These are phyloP conservation scores for Pascua guehoae DNA, from an alignment of 1,284 basidiomycete genomes.

Conservation along the genomic window DNA sequence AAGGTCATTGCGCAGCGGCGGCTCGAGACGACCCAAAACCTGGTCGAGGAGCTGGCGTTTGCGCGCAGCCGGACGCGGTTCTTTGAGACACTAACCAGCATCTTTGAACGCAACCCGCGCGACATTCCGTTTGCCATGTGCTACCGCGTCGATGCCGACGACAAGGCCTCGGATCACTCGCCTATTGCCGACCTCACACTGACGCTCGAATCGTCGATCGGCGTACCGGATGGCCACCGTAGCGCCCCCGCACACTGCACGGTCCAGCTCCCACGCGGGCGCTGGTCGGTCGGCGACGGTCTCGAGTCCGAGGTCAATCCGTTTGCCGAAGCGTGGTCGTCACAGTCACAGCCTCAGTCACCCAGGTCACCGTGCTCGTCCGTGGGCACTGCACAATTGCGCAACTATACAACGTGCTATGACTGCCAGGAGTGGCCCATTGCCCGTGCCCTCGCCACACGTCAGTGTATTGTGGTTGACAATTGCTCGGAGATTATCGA, in stretches of 20 bases:
- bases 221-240: conserved; percentile 30
- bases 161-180: neutral
- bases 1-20: conserved; percentile 32
- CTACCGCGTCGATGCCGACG: conserved; percentile 27
- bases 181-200: conserved; percentile 11
- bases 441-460: conserved; percentile 33
- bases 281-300: neutral
- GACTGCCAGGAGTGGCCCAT: conserved; percentile 34
- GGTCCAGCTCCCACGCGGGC: neutral
- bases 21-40: conserved; percentile 25
- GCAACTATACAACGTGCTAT: neutral
- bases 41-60: conserved; percentile 32
- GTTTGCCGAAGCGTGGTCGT: neutral
- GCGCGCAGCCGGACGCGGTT: conserved; percentile 26
- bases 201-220: conserved; percentile 17
- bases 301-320: neutral
- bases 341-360: neutral
- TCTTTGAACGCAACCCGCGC: conserved; percentile 30
- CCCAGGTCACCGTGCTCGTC: neutral
- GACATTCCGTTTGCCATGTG: conserved; percentile 39
- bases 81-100: conserved; percentile 22
- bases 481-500: conserved; percentile 36
- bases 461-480: conserved; percentile 43
- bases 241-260: conserved; percentile 9
- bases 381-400: neutral